Base-by-base conservation (phyloP, 106 monocot species). In the Allium sativum region DNA sequence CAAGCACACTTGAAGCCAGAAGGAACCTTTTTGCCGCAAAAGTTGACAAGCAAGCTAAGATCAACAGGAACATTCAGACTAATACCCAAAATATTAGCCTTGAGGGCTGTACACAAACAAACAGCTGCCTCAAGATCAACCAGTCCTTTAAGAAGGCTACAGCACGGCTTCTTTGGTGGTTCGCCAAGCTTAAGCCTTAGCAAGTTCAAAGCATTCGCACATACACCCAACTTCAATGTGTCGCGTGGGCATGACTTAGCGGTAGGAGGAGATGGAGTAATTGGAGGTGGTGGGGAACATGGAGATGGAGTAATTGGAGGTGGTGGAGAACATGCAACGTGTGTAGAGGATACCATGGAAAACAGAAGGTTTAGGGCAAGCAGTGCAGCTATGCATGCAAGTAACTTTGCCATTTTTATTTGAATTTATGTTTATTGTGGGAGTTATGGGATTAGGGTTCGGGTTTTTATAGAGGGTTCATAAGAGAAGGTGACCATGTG, bases 81-180 rank as follows among this genome's bases (percentile, higher is more conserved):
- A 18, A 68, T 68, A 10, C 68, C 68, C 21, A 68, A 58, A 7
- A 68, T 68, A 43, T 68, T 58, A 6, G 68, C 68, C 44, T 48
- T 68, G 4, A 68, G 16, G 1, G 68, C 68, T 1, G 56, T 57
- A 58, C 68, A 68, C 12, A 68, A 54, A 7, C 68, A 68, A 1
- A 68, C 31, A 15, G 68, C 68, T 14, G 68, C 68, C 45, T 68
- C 68, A 21, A 58, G 57, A n/a, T 68, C 68, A 1, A 68, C 68
- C 15, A 68, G 44, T 10, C 46, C 46, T 57, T 31, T 43, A 40
- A 68, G 19, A 2, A 68, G 68, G 12, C 19, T 21, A 47, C 68
- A 68, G 58, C 68, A 68, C 7, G 68, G 68, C 57, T 57, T 40
- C 45, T 68, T 68, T 14, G 68, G 68, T 16, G 45, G 45, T 41